Evolutionary conservation across 441 rosid species (phyloP), one percentile per base, ranked within the genome.

Genomic region (Erodium chrysanthum): DNA sequence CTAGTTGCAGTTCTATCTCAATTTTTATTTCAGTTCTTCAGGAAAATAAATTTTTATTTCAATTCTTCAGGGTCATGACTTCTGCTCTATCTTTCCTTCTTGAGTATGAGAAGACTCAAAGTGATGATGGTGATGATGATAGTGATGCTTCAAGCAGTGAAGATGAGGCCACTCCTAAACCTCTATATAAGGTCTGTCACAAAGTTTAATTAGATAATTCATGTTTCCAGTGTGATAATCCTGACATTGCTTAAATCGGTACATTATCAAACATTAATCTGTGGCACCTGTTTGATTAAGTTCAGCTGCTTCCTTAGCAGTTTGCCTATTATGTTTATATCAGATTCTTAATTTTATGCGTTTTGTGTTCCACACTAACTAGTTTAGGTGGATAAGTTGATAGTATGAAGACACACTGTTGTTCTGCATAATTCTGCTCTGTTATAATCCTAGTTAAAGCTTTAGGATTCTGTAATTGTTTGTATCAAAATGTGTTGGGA

Each of bases 101-200:
- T 44, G 95, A 88, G 78, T 91, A 78, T 68, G 99, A 94, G 83
- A 91, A 88, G 82, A 77, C 88, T 75, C 88, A 81, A 29, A 88
- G 82, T 62, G 88, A 63, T 66, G 40, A 35, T 31, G 35, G 4
- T 35, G 79, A 35, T 35, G 79, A 35, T 35, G 33, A 29, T 29
- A 78, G 90, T 75, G 97, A 88, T 80, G 92, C 80, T 75, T 81
- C 90, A 33, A 81, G 88, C 74, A 74, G 82, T 54, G 99, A 91
- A 64, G 98, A 91, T 66, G 97, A 88, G 22, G 74, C 75, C 27
- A 29, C 82, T 69, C 71, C 78, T 70, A 85, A 86, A 70, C 96
- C 79, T 76, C 89, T 59, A 62, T 88, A 94, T 82, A 94, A 94
- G 96, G 97, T 94, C 59, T 56, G 61, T 56, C 27, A 9, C 11